Evolutionary conservation across 441 rosid species (phyloP).

Genomic region (Eutrema salsugineum): DNA sequence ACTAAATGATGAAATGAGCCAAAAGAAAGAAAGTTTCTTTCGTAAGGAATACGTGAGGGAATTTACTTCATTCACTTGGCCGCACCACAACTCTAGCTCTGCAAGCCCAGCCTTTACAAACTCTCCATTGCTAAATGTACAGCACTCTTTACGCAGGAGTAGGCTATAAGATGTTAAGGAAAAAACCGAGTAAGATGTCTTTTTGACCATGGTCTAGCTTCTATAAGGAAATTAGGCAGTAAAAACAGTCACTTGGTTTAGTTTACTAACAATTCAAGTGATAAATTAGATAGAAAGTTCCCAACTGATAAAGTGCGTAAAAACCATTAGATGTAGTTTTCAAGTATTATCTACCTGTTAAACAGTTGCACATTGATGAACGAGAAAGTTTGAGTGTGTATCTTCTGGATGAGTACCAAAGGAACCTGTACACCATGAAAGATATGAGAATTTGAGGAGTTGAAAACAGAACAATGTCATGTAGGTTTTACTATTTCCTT

Average conservation of each 20-base stretch:
- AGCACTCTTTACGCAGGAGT: constrained; percentile 85
- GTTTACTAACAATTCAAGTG: background rate
- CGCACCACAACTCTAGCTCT: constrained; percentile 81
- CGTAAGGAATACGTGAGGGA: background rate
- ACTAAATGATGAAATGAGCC: background rate
- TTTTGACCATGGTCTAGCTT: background rate
- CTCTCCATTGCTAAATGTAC: constrained; percentile 90
- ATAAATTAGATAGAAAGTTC: background rate
- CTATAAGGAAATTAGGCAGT: background rate
- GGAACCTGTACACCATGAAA: constrained; percentile 44
- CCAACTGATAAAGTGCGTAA: background rate
- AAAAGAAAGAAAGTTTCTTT: background rate
- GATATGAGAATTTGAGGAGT: constrained; percentile 8
- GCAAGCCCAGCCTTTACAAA: constrained; percentile 85
- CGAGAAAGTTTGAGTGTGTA: constrained; percentile 57
- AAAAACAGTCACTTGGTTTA: background rate
- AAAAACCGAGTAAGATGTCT: constrained; percentile 16
- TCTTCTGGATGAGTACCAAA: constrained; percentile 48
- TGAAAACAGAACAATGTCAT: background rate
- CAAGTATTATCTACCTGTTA: constrained; percentile 40
- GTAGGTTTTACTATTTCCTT: constrained; percentile 21
- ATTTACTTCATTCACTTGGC: constrained; percentile 70
- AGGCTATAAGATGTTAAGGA: constrained; percentile 41
- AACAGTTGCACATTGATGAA: constrained; percentile 57
- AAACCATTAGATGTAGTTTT: background rate